phyloP scores from a whole-genome alignment of 805 yeast species.

The Blastobotrys terrestris region DNA sequence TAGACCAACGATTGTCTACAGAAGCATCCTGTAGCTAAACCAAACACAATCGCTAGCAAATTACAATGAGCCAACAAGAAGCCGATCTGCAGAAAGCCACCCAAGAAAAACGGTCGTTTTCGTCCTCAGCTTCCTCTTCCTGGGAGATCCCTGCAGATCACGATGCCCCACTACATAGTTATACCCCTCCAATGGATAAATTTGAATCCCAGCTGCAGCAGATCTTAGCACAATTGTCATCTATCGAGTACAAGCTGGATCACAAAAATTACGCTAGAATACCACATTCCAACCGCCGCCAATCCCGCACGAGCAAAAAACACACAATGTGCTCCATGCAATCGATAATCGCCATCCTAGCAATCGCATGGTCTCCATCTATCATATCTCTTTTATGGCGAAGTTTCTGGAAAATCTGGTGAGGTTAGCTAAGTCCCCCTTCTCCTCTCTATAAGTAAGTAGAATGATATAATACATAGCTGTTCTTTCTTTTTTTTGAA shows the following conservation, averaged over 20 bases:
- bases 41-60: too few species aligned
- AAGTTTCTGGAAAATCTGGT: not conserved
- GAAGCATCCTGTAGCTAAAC: too few species aligned
- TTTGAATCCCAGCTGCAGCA: not conserved
- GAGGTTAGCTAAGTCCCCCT: not conserved
- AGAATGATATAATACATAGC: not conserved
- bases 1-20: too few species aligned
- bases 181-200: not conserved
- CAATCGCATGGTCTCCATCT: not conserved
- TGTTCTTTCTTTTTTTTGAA: too few species aligned
- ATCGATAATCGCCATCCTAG: not conserved
- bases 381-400: not conserved
- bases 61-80: not conserved
- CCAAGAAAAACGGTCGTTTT: too few species aligned
- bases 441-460: not conserved
- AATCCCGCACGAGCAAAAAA: not conserved
- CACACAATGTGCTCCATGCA: not conserved
- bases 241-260: not conserved
- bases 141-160: not conserved
- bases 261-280: not conserved
- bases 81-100: not conserved
- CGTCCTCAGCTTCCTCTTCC: not conserved
- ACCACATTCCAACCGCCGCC: not conserved
- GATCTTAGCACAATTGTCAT: not conserved
- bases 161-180: not conserved